Base-by-base conservation (phyloP, 2,329 filamentous ascomycete species). In the Colletotrichum aenigma region DNA sequence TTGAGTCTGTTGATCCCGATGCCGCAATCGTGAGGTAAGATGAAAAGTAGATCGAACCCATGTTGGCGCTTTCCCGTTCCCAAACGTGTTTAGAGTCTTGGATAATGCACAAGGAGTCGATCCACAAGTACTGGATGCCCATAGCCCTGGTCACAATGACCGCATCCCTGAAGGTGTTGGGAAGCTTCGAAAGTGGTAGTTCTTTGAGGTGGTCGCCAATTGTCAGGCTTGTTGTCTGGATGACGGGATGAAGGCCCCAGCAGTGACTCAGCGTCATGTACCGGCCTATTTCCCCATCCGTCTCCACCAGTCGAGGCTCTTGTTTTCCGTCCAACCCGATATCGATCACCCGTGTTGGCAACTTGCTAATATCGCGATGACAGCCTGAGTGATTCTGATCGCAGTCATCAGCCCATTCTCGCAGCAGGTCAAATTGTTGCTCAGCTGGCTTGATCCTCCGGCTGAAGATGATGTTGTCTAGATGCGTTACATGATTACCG, bases 401-500 rank as follows among this genome's bases (percentile, higher is more conserved):
- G 55, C 55, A 58, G 2, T 58, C 55, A 6, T 8, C 1, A 18
- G 16, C 55, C 55, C 55, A 58, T 18, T 58, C 16, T 9, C 26
- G 55, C 7, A 58, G 55, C 24, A 28, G 4, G 26, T 13, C 55
- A 9, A 58, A 1, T 0, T 58, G 55, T 1, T 58, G 13, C 21
- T 18, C 55, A 5, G 55, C 24, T 13, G 55, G 55, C 55, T 4
- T 58, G 55, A 58, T 58, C 3, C 16, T 24, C 3, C 55, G 1
- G 15, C 4, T 7, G 13, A 28, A 4, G 0, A 58, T 58, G 7
- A 58, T 28, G 16, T 16, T 28, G 55, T 28, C 55, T 6, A 58
- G 7, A 18, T 58, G 13, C 15, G 26, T 18, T 0, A 58, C 0
- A 28, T 0, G 9, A 28, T 3, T 7, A 5, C 9, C 26, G 13